Base-by-base conservation (phyloP, 2,329 filamentous ascomycete genomes). In the Cytospora chrysosperma region DNA sequence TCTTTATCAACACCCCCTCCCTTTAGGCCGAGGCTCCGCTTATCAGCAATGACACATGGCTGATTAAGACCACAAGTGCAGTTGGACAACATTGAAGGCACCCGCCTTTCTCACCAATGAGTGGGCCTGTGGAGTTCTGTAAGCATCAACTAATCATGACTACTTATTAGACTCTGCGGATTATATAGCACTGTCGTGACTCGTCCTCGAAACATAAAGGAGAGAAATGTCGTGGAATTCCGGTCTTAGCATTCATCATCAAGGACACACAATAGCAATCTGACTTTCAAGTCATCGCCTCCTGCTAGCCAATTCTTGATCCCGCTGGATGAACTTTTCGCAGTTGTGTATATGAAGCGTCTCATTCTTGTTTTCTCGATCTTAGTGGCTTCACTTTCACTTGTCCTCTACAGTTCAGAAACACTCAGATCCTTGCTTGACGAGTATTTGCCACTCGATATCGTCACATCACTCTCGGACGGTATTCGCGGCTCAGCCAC, bases 281-380 rank as follows among this genome's bases (percentile, higher is more conserved):
- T 49, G 50, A 59, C 62, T 53, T 53, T 19, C 8, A 56, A 54
- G n/a, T 26, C 15, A 21, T 47, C 10, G 8, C 40, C 28, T 27
- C 26, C 37, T 17, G 26, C 32, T 27, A 30, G 58, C 32, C 50
- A 30, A 19, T 66, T 65, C 65, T 63, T 65, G 60, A 58, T 61
- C 21, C 30, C 10, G 50, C 61, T 61, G 47, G 55, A 51, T 28
- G 56, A 26, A 21, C 34, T 19, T 2, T 24, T 32, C 8, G 12
- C 7, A 19, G 15, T 24, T 8, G 63, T 70, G 71, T 76, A 76
- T 72, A 77, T 76, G 72, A 72, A 69, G 63, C 68, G 67, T 49
- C 52, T 71, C 59, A 27, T 70, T 61, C 56, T 71, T 24, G 17
- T 61, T 28, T 59, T 69, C 47, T 73, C 72, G 9, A 62, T 73